Conservation (phyloP, 1,284 basidiomycete genomes). For the Salmacisia buchloeana region DNA sequence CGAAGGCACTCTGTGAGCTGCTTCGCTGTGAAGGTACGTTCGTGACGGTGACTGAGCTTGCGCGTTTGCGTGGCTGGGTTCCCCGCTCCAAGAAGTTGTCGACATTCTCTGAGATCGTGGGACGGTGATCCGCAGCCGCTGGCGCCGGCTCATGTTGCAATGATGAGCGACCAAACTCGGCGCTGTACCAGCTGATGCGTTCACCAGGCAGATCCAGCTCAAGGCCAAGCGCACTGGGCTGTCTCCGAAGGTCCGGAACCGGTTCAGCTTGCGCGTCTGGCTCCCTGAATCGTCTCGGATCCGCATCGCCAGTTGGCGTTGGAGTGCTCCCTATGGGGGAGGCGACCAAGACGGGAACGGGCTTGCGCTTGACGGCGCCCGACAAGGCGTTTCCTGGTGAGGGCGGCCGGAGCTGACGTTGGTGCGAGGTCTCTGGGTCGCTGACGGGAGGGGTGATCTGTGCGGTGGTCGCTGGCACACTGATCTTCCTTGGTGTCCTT, state of each 20-base stretch:
- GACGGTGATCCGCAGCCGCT: too few relatives aligned
- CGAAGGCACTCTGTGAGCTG: neutral
- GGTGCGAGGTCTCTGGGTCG: neutral
- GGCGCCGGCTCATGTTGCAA: too few relatives aligned
- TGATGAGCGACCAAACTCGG: too few relatives aligned
- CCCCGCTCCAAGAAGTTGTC: neutral
- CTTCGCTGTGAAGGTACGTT: too few relatives aligned
- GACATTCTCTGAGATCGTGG: neutral
- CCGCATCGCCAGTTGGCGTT: neutral
- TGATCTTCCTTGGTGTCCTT: too few relatives aligned
- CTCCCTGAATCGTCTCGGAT: neutral
- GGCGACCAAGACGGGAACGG: neutral
- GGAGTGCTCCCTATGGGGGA: too few relatives aligned
- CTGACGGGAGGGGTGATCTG: neutral
- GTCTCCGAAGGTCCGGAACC: neutral
- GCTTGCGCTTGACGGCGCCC: neutral
- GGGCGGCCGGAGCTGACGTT: neutral
- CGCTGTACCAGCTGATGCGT: too few relatives aligned
- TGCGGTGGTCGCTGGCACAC: too few relatives aligned
- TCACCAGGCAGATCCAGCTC: neutral
- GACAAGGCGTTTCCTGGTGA: neutral
- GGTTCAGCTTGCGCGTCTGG: neutral
- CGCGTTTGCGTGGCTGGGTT: neutral
- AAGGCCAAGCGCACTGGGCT: neutral
- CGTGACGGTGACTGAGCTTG: neutral